A percentile compares a stretch with the other conserved stretches of the same genome.
phyloP scores from a whole-genome alignment of 2,329 filamentous ascomycete species.

The Sporothrix mexicana region DNA sequence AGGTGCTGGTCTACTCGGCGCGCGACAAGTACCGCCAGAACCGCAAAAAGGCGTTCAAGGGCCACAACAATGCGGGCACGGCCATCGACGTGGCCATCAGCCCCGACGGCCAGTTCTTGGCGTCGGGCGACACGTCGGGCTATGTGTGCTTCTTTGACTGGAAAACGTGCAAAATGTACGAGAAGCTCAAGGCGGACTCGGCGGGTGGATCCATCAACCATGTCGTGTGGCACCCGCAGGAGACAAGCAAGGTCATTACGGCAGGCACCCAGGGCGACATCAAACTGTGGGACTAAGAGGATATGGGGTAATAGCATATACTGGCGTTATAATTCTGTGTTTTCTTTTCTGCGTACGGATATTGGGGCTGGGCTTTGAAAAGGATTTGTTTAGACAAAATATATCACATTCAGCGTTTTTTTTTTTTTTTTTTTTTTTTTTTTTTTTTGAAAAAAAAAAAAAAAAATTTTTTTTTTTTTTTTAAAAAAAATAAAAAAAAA shows the following conservation, averaged over 20 bases:
- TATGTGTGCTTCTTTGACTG: slow-evolving; percentile 98
- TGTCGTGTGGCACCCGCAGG: slow-evolving; percentile 95
- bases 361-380: neutral
- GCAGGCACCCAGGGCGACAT: slow-evolving; percentile 89
- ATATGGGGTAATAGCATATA: slow-evolving; percentile 18
- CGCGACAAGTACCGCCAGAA: slow-evolving; percentile 97
- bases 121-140: slow-evolving; percentile 83
- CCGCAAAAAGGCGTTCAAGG: slow-evolving; percentile 93
- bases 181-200: slow-evolving; percentile 88
- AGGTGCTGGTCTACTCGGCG: slow-evolving; percentile 92
- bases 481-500: too few species aligned
- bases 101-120: slow-evolving; percentile 90
- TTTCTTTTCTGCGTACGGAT: neutral
- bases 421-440: too few species aligned
- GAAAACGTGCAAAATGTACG: slow-evolving; percentile 99
- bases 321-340: slow-evolving; percentile 7
- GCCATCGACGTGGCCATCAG: slow-evolving; percentile 88
- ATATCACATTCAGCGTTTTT: slow-evolving; percentile 7
- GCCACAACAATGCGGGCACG: slow-evolving; percentile 94
- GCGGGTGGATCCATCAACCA: slow-evolving; percentile 83
- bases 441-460: neutral
- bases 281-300: slow-evolving; percentile 83
- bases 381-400: slow-evolving; percentile 22
- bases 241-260: slow-evolving; percentile 91
- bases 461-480: neutral